A percentile compares a stretch with the other conserved stretches of the same genome.
These are phyloP conservation scores for Diutina rugosa DNA, from an alignment of 1,139 yeast genomes.

Conservation along the genomic window DNA sequence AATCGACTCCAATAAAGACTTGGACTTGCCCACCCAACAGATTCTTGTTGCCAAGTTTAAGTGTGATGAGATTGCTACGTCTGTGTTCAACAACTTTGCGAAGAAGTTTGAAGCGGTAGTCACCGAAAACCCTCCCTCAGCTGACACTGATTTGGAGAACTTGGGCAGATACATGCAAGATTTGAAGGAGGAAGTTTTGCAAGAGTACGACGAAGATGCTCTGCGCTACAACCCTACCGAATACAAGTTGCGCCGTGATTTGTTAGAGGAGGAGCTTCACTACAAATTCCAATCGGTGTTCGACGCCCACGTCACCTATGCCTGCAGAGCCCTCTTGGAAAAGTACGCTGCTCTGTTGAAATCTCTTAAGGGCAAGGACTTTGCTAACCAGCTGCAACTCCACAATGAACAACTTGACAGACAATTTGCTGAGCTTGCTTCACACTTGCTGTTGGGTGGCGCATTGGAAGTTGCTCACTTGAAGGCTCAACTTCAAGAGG, in stretches of 20 bases:
- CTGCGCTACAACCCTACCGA: conserved; percentile 58
- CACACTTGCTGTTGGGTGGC: conserved; percentile 14
- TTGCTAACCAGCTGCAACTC: conserved; percentile 6
- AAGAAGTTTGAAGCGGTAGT: conserved; percentile 11
- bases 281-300: conserved; percentile 30
- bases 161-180: conserved; percentile 28
- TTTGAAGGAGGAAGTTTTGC: conserved; percentile 32
- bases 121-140: background rate
- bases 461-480: conserved; percentile 9
- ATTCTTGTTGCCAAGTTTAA: conserved; percentile 87
- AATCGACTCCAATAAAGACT: conserved; percentile 81
- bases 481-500: conserved; percentile 9
- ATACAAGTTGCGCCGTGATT: conserved; percentile 45
- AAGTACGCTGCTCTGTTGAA: conserved; percentile 6
- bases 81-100: conserved; percentile 36
- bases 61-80: conserved; percentile 73
- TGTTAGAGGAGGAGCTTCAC: conserved; percentile 34
- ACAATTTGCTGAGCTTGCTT: conserved; percentile 8
- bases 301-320: conserved; percentile 16
- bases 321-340: conserved; percentile 8
- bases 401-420: background rate
- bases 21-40: conserved; percentile 94
- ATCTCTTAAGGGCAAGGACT: conserved; percentile 12
- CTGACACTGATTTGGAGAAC: conserved; percentile 16
- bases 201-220: conserved; percentile 53